These are phyloP conservation scores for Phytophthora colocasiae DNA, from an alignment of 352 stramenopile genomes.

Conservation along the genomic window DNA sequence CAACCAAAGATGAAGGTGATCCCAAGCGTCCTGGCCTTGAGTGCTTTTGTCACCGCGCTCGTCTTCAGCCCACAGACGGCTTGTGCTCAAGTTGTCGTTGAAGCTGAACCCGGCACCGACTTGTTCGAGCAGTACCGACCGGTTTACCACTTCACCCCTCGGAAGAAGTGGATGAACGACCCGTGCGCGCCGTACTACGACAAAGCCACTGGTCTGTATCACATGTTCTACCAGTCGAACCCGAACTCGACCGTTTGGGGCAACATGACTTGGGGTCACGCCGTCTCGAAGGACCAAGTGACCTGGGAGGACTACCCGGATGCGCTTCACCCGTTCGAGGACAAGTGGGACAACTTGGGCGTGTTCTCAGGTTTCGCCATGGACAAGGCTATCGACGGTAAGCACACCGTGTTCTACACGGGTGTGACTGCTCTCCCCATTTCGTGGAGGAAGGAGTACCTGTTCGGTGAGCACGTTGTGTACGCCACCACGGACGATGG, in stretches of 20 bases:
- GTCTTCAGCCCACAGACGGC: conserved; percentile 19
- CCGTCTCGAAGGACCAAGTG: conserved; percentile 74
- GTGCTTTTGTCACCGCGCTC: conserved; percentile 18
- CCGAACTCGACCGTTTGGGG: conserved; percentile 64
- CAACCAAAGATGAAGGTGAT: conserved; percentile 33
- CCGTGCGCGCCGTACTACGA: conserved; percentile 82
- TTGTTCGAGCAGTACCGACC: conserved; percentile 64
- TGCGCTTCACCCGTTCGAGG: conserved; percentile 55
- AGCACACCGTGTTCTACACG: conserved; percentile 77
- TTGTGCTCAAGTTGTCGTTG: conserved; percentile 12
- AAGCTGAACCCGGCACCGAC: conserved; percentile 16
- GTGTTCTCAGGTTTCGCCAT: conserved; percentile 79
- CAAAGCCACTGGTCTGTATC: conserved; percentile 61
- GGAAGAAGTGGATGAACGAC: conserved; percentile 88
- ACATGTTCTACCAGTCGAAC: conserved; percentile 88
- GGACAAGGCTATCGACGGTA: conserved; percentile 63
- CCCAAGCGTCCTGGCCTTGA: conserved; percentile 22
- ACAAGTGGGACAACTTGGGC: conserved; percentile 76
- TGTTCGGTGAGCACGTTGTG: conserved; percentile 72
- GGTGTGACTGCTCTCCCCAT: conserved; percentile 55
- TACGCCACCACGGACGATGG: conserved; percentile 68
- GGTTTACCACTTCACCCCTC: conserved; percentile 65
- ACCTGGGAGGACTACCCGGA: conserved; percentile 76
- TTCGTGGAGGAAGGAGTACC: conserved; percentile 57
- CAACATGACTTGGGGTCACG: conserved; percentile 85